phyloP scores from a whole-genome alignment of 164 flowering plant species.

The Stephania cephalantha region DNA sequence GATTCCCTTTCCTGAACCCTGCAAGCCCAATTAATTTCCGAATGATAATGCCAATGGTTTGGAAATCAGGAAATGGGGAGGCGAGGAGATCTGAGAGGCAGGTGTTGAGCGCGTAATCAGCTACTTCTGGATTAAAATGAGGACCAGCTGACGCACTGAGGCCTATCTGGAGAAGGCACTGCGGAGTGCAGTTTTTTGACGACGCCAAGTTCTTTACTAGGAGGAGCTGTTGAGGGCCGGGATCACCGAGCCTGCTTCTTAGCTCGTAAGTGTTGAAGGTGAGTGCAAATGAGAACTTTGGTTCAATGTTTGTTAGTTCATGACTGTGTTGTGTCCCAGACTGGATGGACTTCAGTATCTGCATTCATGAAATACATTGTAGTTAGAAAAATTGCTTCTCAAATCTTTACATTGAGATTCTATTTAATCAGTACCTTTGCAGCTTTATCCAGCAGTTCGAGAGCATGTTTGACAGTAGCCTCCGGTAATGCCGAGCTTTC shows the following conservation, averaged over 20 bases:
- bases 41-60: slow-evolving; percentile 18
- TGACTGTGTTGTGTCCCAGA: slow-evolving; percentile 22
- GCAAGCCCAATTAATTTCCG: slow-evolving; percentile 24
- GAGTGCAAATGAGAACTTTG: slow-evolving; percentile 50
- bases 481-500: slow-evolving; percentile 36
- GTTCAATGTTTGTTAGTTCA: slow-evolving; percentile 30
- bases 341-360: slow-evolving; percentile 45
- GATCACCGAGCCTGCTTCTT: slow-evolving; percentile 44
- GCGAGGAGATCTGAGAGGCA: slow-evolving; percentile 25
- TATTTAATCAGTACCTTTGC: slow-evolving; percentile 48
- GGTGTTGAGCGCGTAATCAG: slow-evolving; percentile 21
- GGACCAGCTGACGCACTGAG: slow-evolving; percentile 21
- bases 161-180: slow-evolving; percentile 29
- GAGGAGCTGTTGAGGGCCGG: slow-evolving; percentile 39
- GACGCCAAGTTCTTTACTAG: slow-evolving; percentile 34
- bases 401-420: background rate
- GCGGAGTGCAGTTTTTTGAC: slow-evolving; percentile 23
- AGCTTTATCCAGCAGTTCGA: slow-evolving; percentile 66
- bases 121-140: slow-evolving; percentile 20
- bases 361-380: slow-evolving; percentile 19
- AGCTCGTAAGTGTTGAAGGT: slow-evolving; percentile 61
- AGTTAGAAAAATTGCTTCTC: background rate
- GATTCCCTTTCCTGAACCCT: slow-evolving; percentile 16
- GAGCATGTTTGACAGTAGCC: slow-evolving; percentile 49
- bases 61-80: slow-evolving; percentile 26